A percentile compares a stretch with the other conserved stretches of the same genome.
These are phyloP conservation scores for Strobilomyces dryophilus DNA, from an alignment of 768 basidiomycete species.

Conservation along the genomic window DNA sequence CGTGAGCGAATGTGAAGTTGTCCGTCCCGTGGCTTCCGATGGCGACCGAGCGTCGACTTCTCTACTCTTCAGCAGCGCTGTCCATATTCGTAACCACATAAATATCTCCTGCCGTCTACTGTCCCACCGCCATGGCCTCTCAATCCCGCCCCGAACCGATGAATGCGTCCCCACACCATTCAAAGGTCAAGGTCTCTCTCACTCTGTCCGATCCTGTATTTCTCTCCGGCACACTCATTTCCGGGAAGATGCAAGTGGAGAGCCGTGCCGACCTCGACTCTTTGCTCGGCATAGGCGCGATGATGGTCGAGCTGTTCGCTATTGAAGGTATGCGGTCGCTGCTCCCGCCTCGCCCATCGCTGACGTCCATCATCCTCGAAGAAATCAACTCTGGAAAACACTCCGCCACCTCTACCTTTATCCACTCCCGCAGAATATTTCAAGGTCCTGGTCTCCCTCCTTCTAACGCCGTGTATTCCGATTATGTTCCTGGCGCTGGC, in stretches of 20 bases:
- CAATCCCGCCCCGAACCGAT: slow-evolving; percentile 55
- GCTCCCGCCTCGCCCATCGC: not conserved
- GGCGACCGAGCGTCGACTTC: slow-evolving; percentile 11
- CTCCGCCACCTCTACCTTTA: slow-evolving; percentile 74
- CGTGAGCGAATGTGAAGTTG: slow-evolving; percentile 14
- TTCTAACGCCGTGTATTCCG: slow-evolving; percentile 74
- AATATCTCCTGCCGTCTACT: slow-evolving; percentile 2
- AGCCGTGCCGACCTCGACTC: slow-evolving; percentile 61
- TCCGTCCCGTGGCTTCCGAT: slow-evolving; percentile 5
- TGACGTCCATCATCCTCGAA: slow-evolving; percentile 27
- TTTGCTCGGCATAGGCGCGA: slow-evolving; percentile 66
- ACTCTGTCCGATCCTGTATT: slow-evolving; percentile 55
- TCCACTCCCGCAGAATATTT: slow-evolving; percentile 67
- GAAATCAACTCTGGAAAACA: slow-evolving; percentile 76
- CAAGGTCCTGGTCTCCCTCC: slow-evolving; percentile 81
- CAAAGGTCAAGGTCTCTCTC: slow-evolving; percentile 71
- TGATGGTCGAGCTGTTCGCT: slow-evolving; percentile 76
- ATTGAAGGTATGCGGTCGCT: slow-evolving; percentile 49
- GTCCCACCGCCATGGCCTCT: slow-evolving; percentile 20
- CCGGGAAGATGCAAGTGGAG: slow-evolving; percentile 79
- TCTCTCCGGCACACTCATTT: slow-evolving; percentile 61
- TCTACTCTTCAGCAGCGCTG: slow-evolving; percentile 1
- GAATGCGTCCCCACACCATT: slow-evolving; percentile 77
- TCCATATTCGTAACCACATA: slow-evolving; percentile 14
- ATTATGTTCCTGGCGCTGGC: slow-evolving; percentile 44